Conservation (phyloP, 2,329 filamentous ascomycete species). For the Penicillium sp. region DNA sequence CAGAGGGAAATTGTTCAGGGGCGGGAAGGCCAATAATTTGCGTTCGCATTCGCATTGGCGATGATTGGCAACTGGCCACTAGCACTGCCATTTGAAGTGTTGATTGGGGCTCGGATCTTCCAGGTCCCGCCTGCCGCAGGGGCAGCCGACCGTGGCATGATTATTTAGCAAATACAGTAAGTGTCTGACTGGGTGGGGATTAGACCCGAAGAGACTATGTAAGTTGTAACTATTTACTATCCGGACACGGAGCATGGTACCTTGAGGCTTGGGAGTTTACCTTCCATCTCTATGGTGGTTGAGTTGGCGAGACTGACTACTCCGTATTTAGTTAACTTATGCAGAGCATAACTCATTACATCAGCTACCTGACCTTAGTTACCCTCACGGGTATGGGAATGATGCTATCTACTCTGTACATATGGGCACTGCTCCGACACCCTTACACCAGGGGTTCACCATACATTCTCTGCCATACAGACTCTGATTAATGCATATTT, state of each 20-base stretch:
- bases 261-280: neutral
- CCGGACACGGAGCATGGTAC: no score
- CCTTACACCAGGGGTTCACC: neutral
- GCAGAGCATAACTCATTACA: neutral
- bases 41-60: conserved; percentile 3
- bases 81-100: neutral
- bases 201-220: no score
- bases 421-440: neutral
- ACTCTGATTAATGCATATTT: no score
- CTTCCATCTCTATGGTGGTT: neutral
- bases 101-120: neutral
- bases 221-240: no score
- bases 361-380: neutral
- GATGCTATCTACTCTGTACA: conserved; percentile 1
- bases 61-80: conserved; percentile 7
- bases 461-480: neutral
- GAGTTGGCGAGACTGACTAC: neutral
- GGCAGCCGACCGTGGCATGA: neutral
- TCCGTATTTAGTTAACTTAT: no score
- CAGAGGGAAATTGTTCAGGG: conserved; percentile 23
- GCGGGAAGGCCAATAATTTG: conserved; percentile 20
- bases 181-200: neutral
- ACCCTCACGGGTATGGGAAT: neutral
- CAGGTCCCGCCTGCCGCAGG: neutral
- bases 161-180: no score